A percentile compares a stretch with the other conserved stretches of the same genome.
These are phyloP conservation scores for Plasmodium yoelii DNA, from an alignment of 169 alveolate species.

Conservation along the genomic window DNA sequence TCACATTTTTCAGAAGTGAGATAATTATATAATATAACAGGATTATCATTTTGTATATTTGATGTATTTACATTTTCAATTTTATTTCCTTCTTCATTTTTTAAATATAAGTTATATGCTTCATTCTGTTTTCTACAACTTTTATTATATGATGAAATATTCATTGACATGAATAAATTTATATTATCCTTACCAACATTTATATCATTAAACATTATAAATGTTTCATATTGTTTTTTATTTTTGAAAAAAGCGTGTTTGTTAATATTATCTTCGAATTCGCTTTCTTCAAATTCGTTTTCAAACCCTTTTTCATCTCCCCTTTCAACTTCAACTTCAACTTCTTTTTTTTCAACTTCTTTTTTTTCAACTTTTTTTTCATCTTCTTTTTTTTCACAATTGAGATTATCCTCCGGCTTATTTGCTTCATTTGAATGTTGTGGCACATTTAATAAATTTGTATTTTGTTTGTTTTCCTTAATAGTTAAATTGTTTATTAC, in stretches of 20 bases:
- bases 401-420: neutral
- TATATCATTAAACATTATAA: neutral
- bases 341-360: too few relatives aligned
- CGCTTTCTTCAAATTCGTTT: neutral
- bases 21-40: too few relatives aligned
- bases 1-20: too few relatives aligned
- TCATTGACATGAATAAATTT: constrained; percentile 8
- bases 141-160: neutral
- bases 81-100: constrained; percentile 12
- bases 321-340: too few relatives aligned
- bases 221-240: neutral
- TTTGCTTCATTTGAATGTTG: neutral
- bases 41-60: neutral
- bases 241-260: neutral
- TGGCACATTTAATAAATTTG: too few relatives aligned
- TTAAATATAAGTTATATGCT: constrained; percentile 35
- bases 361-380: too few relatives aligned
- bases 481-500: too few relatives aligned
- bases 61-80: neutral
- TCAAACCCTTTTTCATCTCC: too few relatives aligned
- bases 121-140: constrained; percentile 7
- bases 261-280: neutral
- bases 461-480: too few relatives aligned
- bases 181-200: neutral
- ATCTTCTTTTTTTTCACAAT: neutral